Conservation (phyloP, 2,329 filamentous ascomycete species). For the Colletotrichum musicola region DNA sequence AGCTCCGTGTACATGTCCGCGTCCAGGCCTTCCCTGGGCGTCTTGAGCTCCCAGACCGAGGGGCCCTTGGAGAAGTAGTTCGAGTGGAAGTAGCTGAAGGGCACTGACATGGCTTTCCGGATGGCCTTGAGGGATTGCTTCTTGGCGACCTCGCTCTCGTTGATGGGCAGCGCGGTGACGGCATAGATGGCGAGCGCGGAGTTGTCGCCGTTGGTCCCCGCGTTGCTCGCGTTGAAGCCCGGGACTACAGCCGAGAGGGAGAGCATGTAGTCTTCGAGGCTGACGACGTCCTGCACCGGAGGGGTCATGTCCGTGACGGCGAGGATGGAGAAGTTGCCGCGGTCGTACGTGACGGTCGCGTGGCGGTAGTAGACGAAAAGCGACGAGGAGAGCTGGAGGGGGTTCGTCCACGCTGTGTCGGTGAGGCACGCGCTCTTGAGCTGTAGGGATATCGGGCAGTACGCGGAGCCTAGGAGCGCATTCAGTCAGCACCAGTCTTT, state of each 20-base stretch:
- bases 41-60: conserved; percentile 29
- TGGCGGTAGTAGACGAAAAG: conserved; percentile 27
- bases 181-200: conserved; percentile 35
- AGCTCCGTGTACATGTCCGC: conserved; percentile 34
- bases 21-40: conserved; percentile 14
- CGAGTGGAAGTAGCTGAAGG: conserved; percentile 33
- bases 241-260: conserved; percentile 28
- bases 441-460: conserved; percentile 32
- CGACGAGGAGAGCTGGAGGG: conserved; percentile 16
- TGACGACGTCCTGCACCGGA: conserved; percentile 12
- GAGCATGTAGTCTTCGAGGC: conserved; percentile 29
- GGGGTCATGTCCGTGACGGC: conserved; percentile 25
- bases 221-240: conserved; percentile 21
- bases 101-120: conserved; percentile 34
- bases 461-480: conserved; percentile 14
- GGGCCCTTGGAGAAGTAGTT: conserved; percentile 22
- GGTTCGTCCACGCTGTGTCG: conserved; percentile 19
- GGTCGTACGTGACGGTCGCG: conserved; percentile 33
- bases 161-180: conserved; percentile 35
- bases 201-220: conserved; percentile 24
- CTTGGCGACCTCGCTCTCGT: conserved; percentile 34
- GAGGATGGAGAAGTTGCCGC: conserved; percentile 34
- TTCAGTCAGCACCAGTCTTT: neutral
- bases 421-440: conserved; percentile 16
- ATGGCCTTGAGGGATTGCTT: conserved; percentile 28